Evolutionary conservation across 2,329 filamentous ascomycete species (phyloP), one percentile per base, ranked within the genome.

Genomic region (Colletotrichum sojae): DNA sequence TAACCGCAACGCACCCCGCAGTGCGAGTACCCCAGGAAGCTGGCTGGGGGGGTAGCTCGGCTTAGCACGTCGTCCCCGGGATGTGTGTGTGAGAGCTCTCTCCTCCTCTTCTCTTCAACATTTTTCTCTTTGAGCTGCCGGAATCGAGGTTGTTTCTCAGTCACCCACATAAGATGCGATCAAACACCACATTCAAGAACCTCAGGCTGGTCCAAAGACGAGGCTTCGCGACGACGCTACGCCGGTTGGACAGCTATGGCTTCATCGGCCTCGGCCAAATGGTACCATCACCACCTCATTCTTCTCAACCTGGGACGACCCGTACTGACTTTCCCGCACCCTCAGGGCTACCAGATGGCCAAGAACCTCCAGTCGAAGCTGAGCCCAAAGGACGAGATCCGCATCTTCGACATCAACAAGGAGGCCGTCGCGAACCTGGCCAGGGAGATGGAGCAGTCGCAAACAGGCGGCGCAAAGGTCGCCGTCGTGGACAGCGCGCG

Each of bases 201-300:
- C 66, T 76, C 20, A 71, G 78, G 45, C 71, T 78, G 46, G 75
- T 76, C 67, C 83, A 83, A 71, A 80, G 79, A 68, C 82, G 87
- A 61, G 78, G 78, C n/a, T 89, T 90, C 75, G 84, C 86, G 20
- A 82, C 80, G 10, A 83, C 87, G 57, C 64, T 83, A 12, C 76
- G 79, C 31, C 79, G 84, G 67, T 74, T 85, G 62, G 85, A 89
- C 52, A 85, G 78, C 52, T 90, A 89, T 78, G 88, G 84, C 74
- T 90, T 90, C 73, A 84, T 90, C 63, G 88, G 88, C 15, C 78
- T 90, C 15, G 88, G 88, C 6, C 88, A 89, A 71, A 90, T 90
- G 88, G 87, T 89, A 79, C 36, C 31, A 36, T 36, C 31, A 10
- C 27, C 27, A 31, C 8, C 31, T 25, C 22, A 5, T 25, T 25